Base-by-base conservation (phyloP, 495 filamentous ascomycete species). In the Aspergillus campestris region DNA sequence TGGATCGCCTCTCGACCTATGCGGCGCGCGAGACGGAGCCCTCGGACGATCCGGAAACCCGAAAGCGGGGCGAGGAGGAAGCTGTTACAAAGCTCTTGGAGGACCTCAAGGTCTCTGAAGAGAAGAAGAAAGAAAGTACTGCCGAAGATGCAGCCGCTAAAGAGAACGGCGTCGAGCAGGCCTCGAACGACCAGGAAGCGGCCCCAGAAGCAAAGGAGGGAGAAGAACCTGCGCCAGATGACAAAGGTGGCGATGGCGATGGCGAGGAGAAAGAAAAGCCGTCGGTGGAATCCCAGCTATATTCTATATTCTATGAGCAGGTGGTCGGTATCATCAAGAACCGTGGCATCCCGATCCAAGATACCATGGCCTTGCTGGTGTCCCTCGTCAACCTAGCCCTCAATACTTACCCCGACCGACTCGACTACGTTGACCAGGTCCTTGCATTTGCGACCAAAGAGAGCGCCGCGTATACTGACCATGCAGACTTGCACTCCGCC, bases 251-350 rank as follows among this genome's bases (percentile, higher is more conserved):
- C 31, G 45, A 56, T 37, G 47, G 44, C 31, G 45, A 56, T 41
- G 38, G 41, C 12, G 53, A 60, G 40, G 40, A 60, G 53, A 79
- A 79, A 24, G 66, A 81, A 50, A 82, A 76, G 13, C 84, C 92
- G 54, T 87, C 91, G 3, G 77, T 84, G 37, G 82, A 89, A 61
- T 79, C 95, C 41, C 91, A 84, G 63, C 78, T 98, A 8, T 98
- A 96, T 65, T 89, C 95, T 65, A 89, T 97, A 36, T 98, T 98
- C 69, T 94, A 95, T 59, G 86, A 94, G 38, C 92, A 98, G 58
- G 94, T 97, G 42, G 83, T 89, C 50, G 89, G 88, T 56, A 74
- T 98, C 36, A 89, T 97, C 50, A 87, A 87, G 63, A 83, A 84
- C 12, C 89, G 95, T 56, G 82, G 87, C 51, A 72, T 98, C 45